Conservation (phyloP, 2,329 filamentous ascomycete genomes). For the Thelonectria olida region DNA sequence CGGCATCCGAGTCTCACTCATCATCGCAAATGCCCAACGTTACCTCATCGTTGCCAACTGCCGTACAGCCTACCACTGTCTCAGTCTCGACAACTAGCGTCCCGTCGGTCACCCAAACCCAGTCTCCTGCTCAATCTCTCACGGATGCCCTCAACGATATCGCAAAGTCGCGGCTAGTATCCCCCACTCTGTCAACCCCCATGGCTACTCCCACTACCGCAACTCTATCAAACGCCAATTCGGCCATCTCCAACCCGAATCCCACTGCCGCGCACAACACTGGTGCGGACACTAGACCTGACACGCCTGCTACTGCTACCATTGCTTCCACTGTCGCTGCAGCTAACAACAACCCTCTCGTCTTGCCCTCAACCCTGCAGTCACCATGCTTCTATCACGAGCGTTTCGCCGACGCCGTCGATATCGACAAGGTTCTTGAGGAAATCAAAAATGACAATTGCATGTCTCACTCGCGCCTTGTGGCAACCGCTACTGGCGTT, state of each 20-base stretch:
- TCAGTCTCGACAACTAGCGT: not conserved
- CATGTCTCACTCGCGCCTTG: slow-evolving; percentile 91
- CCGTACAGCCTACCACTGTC: not conserved
- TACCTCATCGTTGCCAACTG: not conserved
- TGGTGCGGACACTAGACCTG: not conserved
- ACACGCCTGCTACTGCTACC: slow-evolving; percentile 2
- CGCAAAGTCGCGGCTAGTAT: slow-evolving; percentile 50
- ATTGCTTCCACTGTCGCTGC: slow-evolving; percentile 5
- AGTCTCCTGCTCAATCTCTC: slow-evolving; percentile 67
- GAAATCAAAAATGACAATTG: slow-evolving; percentile 90
- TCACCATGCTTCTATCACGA: slow-evolving; percentile 99
- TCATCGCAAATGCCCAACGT: not conserved
- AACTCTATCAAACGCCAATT: slow-evolving; percentile 8
- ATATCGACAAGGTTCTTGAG: slow-evolving; percentile 93
- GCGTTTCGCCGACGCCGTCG: slow-evolving; percentile 94
- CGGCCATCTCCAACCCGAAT: slow-evolving; percentile 26
- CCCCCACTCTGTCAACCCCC: slow-evolving; percentile 36
- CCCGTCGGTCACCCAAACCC: not conserved
- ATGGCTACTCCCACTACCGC: slow-evolving; percentile 35
- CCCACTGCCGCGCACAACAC: slow-evolving; percentile 20
- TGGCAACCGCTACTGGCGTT: slow-evolving; percentile 94
- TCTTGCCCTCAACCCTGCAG: slow-evolving; percentile 65
- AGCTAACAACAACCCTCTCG: slow-evolving; percentile 20
- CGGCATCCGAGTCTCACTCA: not conserved
- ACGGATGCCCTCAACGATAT: slow-evolving; percentile 68